phyloP scores from a whole-genome alignment of 1,139 yeast genomes.

The Blastobotrys ciferrii region DNA sequence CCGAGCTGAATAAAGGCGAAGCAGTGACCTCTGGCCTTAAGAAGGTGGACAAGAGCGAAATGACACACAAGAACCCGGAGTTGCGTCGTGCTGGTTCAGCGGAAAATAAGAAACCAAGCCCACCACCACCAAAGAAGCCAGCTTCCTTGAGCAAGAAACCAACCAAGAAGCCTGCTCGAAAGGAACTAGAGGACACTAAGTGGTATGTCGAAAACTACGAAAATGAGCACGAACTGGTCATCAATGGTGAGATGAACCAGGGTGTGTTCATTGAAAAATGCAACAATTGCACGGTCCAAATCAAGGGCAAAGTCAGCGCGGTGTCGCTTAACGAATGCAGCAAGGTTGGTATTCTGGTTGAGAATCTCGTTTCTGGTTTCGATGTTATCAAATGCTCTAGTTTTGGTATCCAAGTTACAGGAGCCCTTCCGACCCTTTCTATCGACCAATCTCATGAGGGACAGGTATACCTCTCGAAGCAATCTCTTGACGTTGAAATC shows the following conservation, averaged over 20 bases:
- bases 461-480: conserved; percentile 69
- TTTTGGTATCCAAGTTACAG: conserved; percentile 83
- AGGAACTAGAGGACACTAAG: conserved; percentile 78
- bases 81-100: conserved; percentile 50
- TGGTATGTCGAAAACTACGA: conserved; percentile 87
- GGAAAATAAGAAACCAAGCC: conserved; percentile 42
- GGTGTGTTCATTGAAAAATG: conserved; percentile 87
- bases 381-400: conserved; percentile 80
- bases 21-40: conserved; percentile 78
- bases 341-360: conserved; percentile 74
- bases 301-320: conserved; percentile 91
- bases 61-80: conserved; percentile 92
- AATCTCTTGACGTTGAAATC: conserved; percentile 67
- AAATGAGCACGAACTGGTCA: conserved; percentile 54
- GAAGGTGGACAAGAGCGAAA: conserved; percentile 89
- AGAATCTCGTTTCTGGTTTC: conserved; percentile 80
- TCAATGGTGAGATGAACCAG: conserved; percentile 83
- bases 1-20: conserved; percentile 86
- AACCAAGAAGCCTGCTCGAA: conserved; percentile 61
- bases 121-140: conserved; percentile 76
- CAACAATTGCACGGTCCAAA: conserved; percentile 65
- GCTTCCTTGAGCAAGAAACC: conserved; percentile 47
- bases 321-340: conserved; percentile 73
- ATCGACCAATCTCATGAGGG: conserved; percentile 91
- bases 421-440: conserved; percentile 74